Evolutionary conservation across 805 yeast species (phyloP), one percentile per base, ranked within the genome.

Genomic region (Candida germanica): DNA sequence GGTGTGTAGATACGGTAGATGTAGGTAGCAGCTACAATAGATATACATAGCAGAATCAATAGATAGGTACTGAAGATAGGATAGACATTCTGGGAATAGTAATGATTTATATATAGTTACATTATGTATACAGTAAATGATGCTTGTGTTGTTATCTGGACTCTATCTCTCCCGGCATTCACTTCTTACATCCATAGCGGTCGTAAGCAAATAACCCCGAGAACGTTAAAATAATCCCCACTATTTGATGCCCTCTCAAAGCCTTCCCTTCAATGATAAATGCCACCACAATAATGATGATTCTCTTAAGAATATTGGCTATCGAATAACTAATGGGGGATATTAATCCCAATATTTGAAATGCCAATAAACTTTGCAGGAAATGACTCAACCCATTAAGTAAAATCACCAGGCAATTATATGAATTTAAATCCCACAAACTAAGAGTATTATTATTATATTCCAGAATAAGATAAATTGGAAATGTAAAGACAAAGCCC

Each of bases 281-380:
- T 1, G 88, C 80, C 44, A 78, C 75, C 15, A 77, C 58, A 37
- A 84, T 84, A 31, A 83, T 81, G 19, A 80, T 76, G 38, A 84
- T 83, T 50, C 91, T 65, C 50, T 84, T 84, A 59, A 83, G 56
- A 33, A 84, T 83, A 54, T 80, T 84, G 20, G 89, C 93, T 51
- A 84, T 80, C 26, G 87, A 80, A 56, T 84, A 84, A 53, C 81
- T 82, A 31, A 84, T 83, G 3, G 93, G 84, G n/a, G 82, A 71
- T 16, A 83, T 69, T 47, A 73, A 54, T 2, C 91, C 91, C 45
- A 84, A 70, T 30, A 84, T 71, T 55, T 82, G 88, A 57, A 84
- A 84, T 17, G 91, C 91, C 31, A 83, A 57, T 53, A 84, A 69
- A 2, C 87, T 77, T 59, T 84, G 93, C 36, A 76, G 49, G 51